Conservation (phyloP, 1,284 basidiomycete species). For the Wallemia ichthyophaga region DNA sequence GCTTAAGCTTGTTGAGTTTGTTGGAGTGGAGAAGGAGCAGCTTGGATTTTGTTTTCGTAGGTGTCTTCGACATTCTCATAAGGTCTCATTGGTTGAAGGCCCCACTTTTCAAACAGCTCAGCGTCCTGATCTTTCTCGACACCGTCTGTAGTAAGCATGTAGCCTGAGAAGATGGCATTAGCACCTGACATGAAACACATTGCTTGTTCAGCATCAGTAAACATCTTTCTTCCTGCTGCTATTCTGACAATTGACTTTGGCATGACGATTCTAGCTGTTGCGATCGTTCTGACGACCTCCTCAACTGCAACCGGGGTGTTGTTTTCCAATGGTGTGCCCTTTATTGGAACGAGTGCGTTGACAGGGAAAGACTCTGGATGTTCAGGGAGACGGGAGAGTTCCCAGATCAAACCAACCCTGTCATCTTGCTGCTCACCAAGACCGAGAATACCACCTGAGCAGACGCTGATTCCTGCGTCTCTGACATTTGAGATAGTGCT, state of each 20-base stretch:
- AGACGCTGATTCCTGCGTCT: constrained; percentile 84
- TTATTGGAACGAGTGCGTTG: constrained; percentile 50
- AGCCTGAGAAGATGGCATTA: background rate
- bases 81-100: background rate
- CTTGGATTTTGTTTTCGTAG: background rate
- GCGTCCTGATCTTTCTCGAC: background rate
- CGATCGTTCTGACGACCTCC: constrained; percentile 69
- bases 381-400: constrained; percentile 74
- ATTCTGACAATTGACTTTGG: constrained; percentile 81
- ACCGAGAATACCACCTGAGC: constrained; percentile 85
- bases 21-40: background rate
- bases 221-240: constrained; percentile 69
- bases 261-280: constrained; percentile 72
- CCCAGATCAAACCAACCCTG: constrained; percentile 75
- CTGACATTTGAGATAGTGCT: constrained; percentile 69
- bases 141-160: background rate
- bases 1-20: background rate
- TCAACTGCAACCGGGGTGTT: constrained; percentile 41
- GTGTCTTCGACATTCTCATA: background rate
- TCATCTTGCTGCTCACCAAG: constrained; percentile 74
- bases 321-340: constrained; percentile 25
- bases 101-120: background rate
- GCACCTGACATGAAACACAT: constrained; percentile 24
- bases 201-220: constrained; percentile 71
- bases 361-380: constrained; percentile 97